Base-by-base conservation (phyloP, 2,329 filamentous ascomycete genomes). In the Colletotrichum higginsianum region DNA sequence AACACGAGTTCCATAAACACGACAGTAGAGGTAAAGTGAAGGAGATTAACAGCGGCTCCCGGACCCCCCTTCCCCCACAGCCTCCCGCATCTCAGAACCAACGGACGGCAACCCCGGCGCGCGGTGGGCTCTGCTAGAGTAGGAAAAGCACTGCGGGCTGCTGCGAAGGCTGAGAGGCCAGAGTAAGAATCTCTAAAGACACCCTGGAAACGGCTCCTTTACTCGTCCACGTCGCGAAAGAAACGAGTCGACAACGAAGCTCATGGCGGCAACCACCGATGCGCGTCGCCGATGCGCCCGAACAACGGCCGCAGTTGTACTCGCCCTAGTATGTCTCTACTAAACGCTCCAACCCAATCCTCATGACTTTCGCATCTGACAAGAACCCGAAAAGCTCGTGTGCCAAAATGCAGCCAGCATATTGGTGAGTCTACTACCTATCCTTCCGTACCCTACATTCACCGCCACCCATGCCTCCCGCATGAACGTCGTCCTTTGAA, bases 371-470 rank as follows among this genome's bases (percentile, higher is more conserved):
- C 8, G 16, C 8, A 52, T 40, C 30, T 42, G n/a, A 23, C 15
- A 42, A 8, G 15, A 61, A 26, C 30, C 15, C 15, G 40, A 1
- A 16, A 40, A 46, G 56, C 56, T 58, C 55, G 7, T 30, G 23
- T 21, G 58, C 21, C n/a, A 40, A 40, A 61, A 50, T 40, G 30
- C 58, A 8, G 58, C 12, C 35, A 52, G 60, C 46, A 61, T 62
- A 26, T 52, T 62, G 5, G 46, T 52, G 18, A 42, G n/a, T 52
- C 8, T 8, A 58, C 30, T 44, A 9, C 38, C 55, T n/a, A 13
- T 35, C 1, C 30, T 35, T 35, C 30, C 30, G 30, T 35, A 35
- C 30, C 30, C 8, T 35, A 35, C 30, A 9, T 35, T 35, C 30
- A 35, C 8, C 35, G 35, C 35, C n/a, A 30, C 23, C 38, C 50